These are phyloP conservation scores for Lentinula novae-zelandiae DNA, from an alignment of 1,284 basidiomycete genomes.

Conservation along the genomic window DNA sequence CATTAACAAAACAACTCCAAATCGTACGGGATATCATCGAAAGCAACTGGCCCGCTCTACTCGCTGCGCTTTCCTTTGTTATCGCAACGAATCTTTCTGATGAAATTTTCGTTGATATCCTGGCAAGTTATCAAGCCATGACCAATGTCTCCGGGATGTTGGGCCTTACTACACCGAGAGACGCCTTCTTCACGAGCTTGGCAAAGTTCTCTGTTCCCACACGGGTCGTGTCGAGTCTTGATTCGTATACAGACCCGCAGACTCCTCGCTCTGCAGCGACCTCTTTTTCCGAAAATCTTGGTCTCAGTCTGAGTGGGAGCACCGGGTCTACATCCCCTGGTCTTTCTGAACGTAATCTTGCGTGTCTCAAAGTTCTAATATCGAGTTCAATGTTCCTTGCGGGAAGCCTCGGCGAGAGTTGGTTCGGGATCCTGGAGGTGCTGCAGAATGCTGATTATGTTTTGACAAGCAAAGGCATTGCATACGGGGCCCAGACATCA, in stretches of 20 bases:
- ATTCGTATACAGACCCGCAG: constrained; percentile 65
- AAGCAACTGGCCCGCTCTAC: constrained; percentile 84
- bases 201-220: constrained; percentile 88
- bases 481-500: neutral
- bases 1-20: constrained; percentile 49
- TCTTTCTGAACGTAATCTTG: constrained; percentile 85
- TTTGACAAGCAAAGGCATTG: constrained; percentile 53
- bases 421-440: constrained; percentile 89
- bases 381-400: constrained; percentile 80
- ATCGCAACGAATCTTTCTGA: constrained; percentile 88
- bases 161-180: constrained; percentile 80
- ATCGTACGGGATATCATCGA: constrained; percentile 78
- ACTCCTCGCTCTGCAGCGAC: constrained; percentile 55
- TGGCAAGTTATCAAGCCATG: constrained; percentile 80
- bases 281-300: constrained; percentile 71
- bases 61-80: constrained; percentile 86
- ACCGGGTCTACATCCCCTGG: constrained; percentile 48
- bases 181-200: constrained; percentile 87
- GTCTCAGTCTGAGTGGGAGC: constrained; percentile 29
- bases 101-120: constrained; percentile 81
- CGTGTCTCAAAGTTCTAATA: constrained; percentile 84
- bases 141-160: constrained; percentile 90
- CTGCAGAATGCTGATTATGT: constrained; percentile 93
- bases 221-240: constrained; percentile 80
- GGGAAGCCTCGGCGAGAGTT: constrained; percentile 80